Conservation (phyloP, 2,329 filamentous ascomycete genomes). For the Juglanconis juglandina region DNA sequence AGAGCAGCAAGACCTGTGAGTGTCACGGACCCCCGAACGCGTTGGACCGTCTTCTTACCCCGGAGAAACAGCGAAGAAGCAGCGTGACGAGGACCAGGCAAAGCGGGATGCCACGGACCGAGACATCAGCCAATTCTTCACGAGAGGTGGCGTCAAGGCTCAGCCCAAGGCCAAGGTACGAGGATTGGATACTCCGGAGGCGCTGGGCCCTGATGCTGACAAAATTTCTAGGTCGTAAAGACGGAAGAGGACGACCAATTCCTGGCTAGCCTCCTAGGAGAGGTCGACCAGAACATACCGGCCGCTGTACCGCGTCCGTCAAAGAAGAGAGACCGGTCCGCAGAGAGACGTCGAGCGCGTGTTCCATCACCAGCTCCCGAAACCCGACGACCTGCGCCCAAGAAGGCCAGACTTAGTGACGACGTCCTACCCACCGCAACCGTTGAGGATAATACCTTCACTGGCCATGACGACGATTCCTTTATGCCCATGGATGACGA, state of each 20-base stretch:
- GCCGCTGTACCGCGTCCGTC: conserved; percentile 52
- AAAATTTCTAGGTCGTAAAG: conserved; percentile 56
- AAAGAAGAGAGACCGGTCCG: conserved; percentile 66
- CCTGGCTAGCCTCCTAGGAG: conserved; percentile 76
- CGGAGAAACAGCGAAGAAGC: conserved; percentile 64
- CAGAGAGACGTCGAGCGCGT: conserved; percentile 74
- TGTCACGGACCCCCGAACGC: background rate
- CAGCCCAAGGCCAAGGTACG: conserved; percentile 78
- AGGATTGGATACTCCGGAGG: background rate
- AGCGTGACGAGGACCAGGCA: conserved; percentile 80
- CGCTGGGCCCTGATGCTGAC: conserved; percentile 14
- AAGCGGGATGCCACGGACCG: conserved; percentile 84
- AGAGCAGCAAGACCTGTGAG: conserved; percentile 51
- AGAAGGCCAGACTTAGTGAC: conserved; percentile 55
- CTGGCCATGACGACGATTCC: conserved; percentile 55
- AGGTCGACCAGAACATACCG: conserved; percentile 75
- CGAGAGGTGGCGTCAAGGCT: conserved; percentile 62
- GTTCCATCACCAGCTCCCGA: conserved; percentile 70
- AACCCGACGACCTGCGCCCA: conserved; percentile 49
- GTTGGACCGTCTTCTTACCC: background rate
- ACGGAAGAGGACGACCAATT: conserved; percentile 89
- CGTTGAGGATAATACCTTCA: conserved; percentile 49
- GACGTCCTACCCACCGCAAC: conserved; percentile 45
- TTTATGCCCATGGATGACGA: conserved; percentile 57
- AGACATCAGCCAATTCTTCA: conserved; percentile 94